Evolutionary conservation across 2,329 filamentous ascomycete genomes (phyloP).

Genomic region (Paracoccidioides lutzii): DNA sequence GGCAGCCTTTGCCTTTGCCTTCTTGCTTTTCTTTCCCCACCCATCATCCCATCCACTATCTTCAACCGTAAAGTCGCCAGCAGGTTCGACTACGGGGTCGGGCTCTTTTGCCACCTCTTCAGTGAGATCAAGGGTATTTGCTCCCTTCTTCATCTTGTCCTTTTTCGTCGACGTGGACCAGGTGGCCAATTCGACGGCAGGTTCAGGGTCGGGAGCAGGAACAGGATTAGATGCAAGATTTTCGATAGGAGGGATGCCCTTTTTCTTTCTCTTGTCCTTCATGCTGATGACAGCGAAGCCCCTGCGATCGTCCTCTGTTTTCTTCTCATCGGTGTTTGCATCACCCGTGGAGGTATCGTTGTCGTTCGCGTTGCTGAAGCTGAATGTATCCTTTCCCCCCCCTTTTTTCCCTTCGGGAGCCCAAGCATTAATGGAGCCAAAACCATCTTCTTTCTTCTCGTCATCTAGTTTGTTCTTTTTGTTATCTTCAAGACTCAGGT

Average conservation of each 20-base stretch:
- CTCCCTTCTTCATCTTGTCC: constrained; percentile 36
- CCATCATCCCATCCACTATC: constrained; percentile 11
- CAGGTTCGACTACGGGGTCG: constrained; percentile 10
- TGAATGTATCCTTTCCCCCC: constrained; percentile 20
- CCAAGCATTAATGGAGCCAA: constrained; percentile 27
- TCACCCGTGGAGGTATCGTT: constrained; percentile 36
- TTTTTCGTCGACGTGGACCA: constrained; percentile 25
- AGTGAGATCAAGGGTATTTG: constrained; percentile 23
- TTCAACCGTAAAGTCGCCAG: constrained; percentile 13
- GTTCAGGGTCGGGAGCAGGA: constrained; percentile 13
- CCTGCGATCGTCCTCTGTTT: constrained; percentile 27
- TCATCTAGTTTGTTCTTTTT: constrained; percentile 19
- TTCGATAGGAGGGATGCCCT: constrained; percentile 26
- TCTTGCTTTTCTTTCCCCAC: constrained; percentile 29
- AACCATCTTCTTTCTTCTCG: constrained; percentile 17
- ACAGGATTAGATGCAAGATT: constrained; percentile 15
- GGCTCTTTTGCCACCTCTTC: constrained; percentile 22
- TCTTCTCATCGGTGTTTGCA: constrained; percentile 27
- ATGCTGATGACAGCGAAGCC: constrained; percentile 26
- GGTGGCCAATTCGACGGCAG: constrained; percentile 9
- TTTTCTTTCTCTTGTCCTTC: constrained; percentile 38
- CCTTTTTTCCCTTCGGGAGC: constrained; percentile 24
- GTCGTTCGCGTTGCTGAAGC: constrained; percentile 33
- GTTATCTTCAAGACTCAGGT: constrained; percentile 24
- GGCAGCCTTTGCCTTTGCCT: constrained; percentile 22